Evolutionary conservation across 2,329 filamentous ascomycete genomes (phyloP).

Genomic region (Ascochyta fabae): DNA sequence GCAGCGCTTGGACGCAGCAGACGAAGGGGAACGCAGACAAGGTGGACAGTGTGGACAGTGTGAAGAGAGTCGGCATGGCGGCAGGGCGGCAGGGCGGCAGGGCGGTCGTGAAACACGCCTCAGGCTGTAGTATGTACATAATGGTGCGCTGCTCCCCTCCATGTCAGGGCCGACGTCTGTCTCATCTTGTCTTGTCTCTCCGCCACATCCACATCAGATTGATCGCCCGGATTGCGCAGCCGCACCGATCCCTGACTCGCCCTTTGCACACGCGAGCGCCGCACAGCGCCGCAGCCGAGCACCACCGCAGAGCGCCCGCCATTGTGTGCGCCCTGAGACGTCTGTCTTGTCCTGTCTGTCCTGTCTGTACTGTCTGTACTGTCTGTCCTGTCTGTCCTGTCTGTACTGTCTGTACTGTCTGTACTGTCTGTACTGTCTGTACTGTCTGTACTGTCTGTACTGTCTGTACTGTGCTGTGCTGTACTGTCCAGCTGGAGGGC

Average conservation of each 20-base stretch:
- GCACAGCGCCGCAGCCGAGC: constrained; percentile 4
- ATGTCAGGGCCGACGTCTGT: constrained; percentile 39
- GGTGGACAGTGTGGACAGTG: too few species aligned
- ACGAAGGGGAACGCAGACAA: background rate
- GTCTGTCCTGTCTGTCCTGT: too few species aligned
- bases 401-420: too few species aligned
- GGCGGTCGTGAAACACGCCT: constrained; percentile 40
- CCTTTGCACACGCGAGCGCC: constrained; percentile 29
- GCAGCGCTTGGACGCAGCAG: constrained; percentile 13
- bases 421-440: too few species aligned
- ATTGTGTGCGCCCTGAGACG: constrained; percentile 7
- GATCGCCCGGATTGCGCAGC: constrained; percentile 26
- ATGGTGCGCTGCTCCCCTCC: constrained; percentile 31
- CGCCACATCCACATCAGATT: constrained; percentile 13
- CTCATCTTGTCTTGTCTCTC: constrained; percentile 13
- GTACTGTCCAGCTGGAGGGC: too few species aligned
- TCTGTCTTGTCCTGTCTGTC: background rate
- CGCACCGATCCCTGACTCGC: constrained; percentile 25
- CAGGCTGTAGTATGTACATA: constrained; percentile 27
- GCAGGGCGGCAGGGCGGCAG: constrained; percentile 28
- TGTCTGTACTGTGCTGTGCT: too few species aligned
- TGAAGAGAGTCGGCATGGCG: constrained; percentile 20
- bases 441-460: too few species aligned
- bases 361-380: too few species aligned
- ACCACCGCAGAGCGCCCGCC: background rate